phyloP scores from a whole-genome alignment of 306 rosid genomes.

The Vigna nakashimae region DNA sequence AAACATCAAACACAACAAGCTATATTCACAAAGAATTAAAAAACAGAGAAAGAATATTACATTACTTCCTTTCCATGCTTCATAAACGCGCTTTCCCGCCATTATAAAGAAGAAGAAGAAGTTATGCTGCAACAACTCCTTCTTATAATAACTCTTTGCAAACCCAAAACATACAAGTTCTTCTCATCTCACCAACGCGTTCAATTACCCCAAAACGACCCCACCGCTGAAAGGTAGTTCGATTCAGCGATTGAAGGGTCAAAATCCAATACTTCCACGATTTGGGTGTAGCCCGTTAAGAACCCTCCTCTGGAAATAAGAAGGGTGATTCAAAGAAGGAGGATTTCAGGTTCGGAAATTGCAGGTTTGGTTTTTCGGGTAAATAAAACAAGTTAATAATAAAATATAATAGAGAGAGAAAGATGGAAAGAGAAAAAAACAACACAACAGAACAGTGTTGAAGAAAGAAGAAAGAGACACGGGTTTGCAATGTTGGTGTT shows the following conservation, averaged over 20 bases:
- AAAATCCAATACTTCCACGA: conserved; percentile 42
- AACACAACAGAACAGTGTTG: background rate
- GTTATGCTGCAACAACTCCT: conserved; percentile 28
- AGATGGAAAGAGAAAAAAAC: background rate
- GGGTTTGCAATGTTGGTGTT: background rate
- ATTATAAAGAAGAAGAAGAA: conserved; percentile 53
- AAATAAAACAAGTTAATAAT: background rate
- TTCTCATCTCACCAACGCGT: conserved; percentile 51
- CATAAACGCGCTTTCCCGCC: conserved; percentile 85
- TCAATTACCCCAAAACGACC: conserved; percentile 34
- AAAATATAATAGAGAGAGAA: background rate
- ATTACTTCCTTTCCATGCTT: conserved; percentile 95
- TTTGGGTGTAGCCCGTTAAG: conserved; percentile 35
- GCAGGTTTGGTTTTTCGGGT: conserved; percentile 13
- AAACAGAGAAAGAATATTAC: conserved; percentile 50
- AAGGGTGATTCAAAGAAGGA: conserved; percentile 40
- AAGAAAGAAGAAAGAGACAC: conserved; percentile 27
- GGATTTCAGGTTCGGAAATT: conserved; percentile 49
- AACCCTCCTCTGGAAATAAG: background rate
- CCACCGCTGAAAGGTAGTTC: conserved; percentile 39
- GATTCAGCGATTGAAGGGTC: conserved; percentile 43
- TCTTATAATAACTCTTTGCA: conserved; percentile 43
- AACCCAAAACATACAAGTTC: conserved; percentile 51
- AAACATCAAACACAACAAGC: conserved; percentile 39
- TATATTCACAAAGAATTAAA: background rate